A percentile compares a stretch with the other conserved stretches of the same genome.
These are phyloP conservation scores for Candida boidinii DNA, from an alignment of 805 yeast genomes.

Conservation along the genomic window DNA sequence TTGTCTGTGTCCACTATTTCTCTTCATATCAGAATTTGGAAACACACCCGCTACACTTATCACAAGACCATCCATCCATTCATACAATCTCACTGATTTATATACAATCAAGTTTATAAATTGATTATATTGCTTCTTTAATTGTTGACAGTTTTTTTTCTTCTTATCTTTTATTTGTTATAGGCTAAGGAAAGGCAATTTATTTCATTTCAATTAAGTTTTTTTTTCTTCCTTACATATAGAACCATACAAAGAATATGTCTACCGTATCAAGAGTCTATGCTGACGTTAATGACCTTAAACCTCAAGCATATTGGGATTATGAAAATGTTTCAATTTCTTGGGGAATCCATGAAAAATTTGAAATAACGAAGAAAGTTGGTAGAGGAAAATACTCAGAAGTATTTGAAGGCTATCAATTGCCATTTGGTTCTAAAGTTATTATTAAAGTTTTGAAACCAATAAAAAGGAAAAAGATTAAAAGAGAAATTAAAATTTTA, in stretches of 20 bases:
- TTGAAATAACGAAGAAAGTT: constrained; percentile 73
- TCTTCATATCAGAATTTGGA: too few species aligned
- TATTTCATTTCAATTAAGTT: too few species aligned
- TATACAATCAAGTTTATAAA: too few species aligned
- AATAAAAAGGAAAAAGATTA: constrained; percentile 85
- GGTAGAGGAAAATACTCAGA: constrained; percentile 96
- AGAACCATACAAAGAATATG: constrained; percentile 5
- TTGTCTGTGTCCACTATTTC: too few species aligned
- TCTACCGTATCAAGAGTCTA: constrained; percentile 43
- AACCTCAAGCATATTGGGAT: constrained; percentile 78
- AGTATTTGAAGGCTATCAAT: constrained; percentile 78
- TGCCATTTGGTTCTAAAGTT: constrained; percentile 47
- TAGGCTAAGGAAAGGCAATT: background rate
- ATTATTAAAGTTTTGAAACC: constrained; percentile 92
- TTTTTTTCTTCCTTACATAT: constrained; percentile 2
- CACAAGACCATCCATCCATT: too few species aligned
- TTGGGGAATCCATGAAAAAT: constrained; percentile 44
- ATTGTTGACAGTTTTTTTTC: too few species aligned
- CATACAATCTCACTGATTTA: too few species aligned
- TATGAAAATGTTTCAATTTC: constrained; percentile 59
- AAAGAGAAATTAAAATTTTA: constrained; percentile 80
- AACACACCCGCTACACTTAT: too few species aligned
- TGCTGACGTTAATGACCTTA: constrained; percentile 60
- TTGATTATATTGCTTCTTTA: too few species aligned
- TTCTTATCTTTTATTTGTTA: too few species aligned